These are phyloP conservation scores for Bryoerythrophyllum caledonicum DNA, from an alignment of 225 moss, liverwort and hornwort species.

Conservation along the genomic window DNA sequence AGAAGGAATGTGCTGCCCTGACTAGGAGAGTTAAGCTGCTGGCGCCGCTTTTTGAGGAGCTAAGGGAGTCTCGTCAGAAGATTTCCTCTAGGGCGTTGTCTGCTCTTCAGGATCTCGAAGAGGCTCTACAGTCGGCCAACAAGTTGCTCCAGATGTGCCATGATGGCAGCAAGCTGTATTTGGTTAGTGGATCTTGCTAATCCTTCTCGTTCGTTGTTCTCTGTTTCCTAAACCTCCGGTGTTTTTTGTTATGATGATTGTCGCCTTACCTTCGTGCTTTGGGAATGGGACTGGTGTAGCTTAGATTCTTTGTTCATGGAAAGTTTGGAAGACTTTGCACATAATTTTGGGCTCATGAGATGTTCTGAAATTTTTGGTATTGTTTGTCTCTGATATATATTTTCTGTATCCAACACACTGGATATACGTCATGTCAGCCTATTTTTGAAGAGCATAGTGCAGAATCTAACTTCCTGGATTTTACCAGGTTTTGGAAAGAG, in stretches of 20 bases:
- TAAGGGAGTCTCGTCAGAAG: slow-evolving; percentile 33
- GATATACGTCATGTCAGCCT: background rate
- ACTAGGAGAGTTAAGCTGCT: slow-evolving; percentile 43
- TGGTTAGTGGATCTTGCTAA: slow-evolving; percentile 22
- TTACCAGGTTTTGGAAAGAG: slow-evolving; percentile 53
- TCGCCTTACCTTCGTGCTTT: background rate
- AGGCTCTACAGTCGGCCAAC: slow-evolving; percentile 35
- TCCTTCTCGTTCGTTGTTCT: background rate
- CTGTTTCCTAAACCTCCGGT: no score
- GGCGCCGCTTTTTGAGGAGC: slow-evolving; percentile 53
- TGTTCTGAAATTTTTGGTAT: background rate
- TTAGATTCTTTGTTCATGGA: background rate
- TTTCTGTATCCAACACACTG: background rate
- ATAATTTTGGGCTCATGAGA: background rate
- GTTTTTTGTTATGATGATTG: background rate
- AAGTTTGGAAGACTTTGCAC: background rate
- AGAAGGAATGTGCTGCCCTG: slow-evolving; percentile 50
- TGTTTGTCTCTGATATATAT: background rate
- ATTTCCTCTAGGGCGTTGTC: slow-evolving; percentile 22
- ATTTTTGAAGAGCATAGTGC: background rate
- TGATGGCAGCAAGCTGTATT: slow-evolving; percentile 42
- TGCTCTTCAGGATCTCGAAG: slow-evolving; percentile 28
- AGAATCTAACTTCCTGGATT: background rate
- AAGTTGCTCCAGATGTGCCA: slow-evolving; percentile 50
- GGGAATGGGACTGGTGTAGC: background rate